phyloP scores from a whole-genome alignment of 345 rosid species.

The Salix brachista region DNA sequence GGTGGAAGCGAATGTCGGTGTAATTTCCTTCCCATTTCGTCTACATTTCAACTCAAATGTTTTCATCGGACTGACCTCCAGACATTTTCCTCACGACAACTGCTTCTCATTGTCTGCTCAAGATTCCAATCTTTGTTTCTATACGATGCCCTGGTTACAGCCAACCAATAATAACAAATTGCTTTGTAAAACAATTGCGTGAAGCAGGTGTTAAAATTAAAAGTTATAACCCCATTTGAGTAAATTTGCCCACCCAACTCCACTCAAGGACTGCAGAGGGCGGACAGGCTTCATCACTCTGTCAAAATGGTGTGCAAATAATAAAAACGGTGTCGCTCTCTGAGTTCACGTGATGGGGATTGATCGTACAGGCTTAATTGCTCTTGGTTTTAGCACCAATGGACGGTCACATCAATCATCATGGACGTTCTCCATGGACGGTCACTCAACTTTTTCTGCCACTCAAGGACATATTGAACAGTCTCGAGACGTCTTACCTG shows the following conservation, averaged over 20 bases:
- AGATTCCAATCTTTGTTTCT: no score
- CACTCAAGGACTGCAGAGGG: background rate
- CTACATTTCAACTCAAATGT: no score
- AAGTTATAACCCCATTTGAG: background rate
- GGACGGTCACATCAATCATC: slow-evolving; percentile 28
- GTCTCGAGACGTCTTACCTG: slow-evolving; percentile 14
- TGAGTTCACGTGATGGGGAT: slow-evolving; percentile 11
- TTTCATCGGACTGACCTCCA: no score
- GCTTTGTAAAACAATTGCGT: background rate
- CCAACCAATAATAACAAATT: background rate
- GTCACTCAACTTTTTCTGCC: slow-evolving; percentile 12
- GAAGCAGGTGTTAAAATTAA: background rate
- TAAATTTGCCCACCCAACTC: slow-evolving; percentile 21
- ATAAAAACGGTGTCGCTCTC: slow-evolving; percentile 5
- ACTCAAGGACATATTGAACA: slow-evolving; percentile 15
- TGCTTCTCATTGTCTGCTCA: no score
- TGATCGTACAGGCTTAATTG: background rate
- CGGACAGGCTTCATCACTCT: slow-evolving; percentile 6
- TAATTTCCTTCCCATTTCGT: no score
- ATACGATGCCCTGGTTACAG: no score
- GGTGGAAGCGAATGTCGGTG: no score
- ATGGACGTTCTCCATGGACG: background rate
- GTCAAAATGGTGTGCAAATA: background rate
- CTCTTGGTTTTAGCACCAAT: slow-evolving; percentile 24
- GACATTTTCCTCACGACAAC: no score